Evolutionary conservation across 148 eudicot species (phyloP), one percentile per base, ranked within the genome.

Genomic region (Cornus florida): DNA sequence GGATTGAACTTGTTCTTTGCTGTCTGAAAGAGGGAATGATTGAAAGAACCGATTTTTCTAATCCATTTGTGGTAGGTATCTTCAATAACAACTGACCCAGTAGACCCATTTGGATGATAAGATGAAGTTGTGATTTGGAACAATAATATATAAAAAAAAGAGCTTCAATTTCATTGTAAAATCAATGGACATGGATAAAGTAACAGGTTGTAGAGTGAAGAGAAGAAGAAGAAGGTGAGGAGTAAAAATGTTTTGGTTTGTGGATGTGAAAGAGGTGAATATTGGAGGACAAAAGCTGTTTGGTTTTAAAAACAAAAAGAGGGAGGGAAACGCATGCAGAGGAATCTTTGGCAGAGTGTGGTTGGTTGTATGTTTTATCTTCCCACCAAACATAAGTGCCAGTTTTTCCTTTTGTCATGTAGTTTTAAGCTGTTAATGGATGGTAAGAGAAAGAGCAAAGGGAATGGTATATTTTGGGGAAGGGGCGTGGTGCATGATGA

Each of bases 31-130:
- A 73, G 72, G 17, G 87, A 82, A 32, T 90, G 93, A 79, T 85
- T 90, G 43, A 83, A 75, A 66, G 80, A 72, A 41, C 85, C 86
- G 83, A 91, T 80, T 41, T 78, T 76, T 73, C 81, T 84, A 50
- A 91, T 84, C 97, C 95, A 93, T 20, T 88, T 76, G 7, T 77
- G 20, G 81, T 85, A 87, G 8, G 77, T 88, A 32, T 69, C 77
- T 32, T 89, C 85, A 4, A 53, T 70, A 8, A 33, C 79, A 69
- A 60, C 73, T 82, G 76, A 69, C 48, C 60, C 78, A 31, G 75
- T 79, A 80, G 76, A 69, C 48, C 60, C 78, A 31, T 77, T 79
- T 5, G 67, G 38, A 60, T 68, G 59, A 20, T 74, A 73, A 20
- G 35, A 72, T 70, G 82, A 20, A 67, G 39, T 80, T 41, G 78